Conservation (phyloP, 2,329 filamentous ascomycete genomes). For the Aspergillus viridinutans region DNA sequence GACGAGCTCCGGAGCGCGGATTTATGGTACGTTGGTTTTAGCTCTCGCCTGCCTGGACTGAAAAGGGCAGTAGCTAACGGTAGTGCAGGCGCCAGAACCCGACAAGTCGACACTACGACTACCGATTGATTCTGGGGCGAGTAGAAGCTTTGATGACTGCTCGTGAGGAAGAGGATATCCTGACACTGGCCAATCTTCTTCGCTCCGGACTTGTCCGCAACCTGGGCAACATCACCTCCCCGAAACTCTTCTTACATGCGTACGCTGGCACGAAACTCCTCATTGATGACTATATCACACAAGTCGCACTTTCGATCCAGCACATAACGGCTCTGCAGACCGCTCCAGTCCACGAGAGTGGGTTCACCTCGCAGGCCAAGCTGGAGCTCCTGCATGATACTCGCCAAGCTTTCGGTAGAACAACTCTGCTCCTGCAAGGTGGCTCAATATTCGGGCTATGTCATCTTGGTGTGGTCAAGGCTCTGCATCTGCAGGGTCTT, state of each 20-base stretch:
- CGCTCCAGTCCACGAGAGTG: conserved; percentile 44
- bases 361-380: conserved; percentile 70
- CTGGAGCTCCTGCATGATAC: conserved; percentile 83
- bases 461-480: conserved; percentile 86
- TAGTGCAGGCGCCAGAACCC: conserved; percentile 71
- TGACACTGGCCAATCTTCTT: conserved; percentile 72
- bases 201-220: conserved; percentile 75
- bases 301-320: conserved; percentile 75
- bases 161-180: conserved; percentile 66
- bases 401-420: conserved; percentile 81
- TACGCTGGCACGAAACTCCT: conserved; percentile 86
- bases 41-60: too few species aligned
- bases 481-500: conserved; percentile 72
- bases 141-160: conserved; percentile 66
- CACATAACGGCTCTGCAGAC: conserved; percentile 68
- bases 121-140: conserved; percentile 74
- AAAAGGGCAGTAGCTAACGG: background rate
- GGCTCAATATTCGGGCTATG: conserved; percentile 89
- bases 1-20: conserved; percentile 78
- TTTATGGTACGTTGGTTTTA: conserved; percentile 57
- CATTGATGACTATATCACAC: conserved; percentile 85
- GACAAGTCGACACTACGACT: conserved; percentile 78
- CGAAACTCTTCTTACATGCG: conserved; percentile 75
- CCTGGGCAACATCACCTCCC: conserved; percentile 81
- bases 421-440: conserved; percentile 79